phyloP scores from a whole-genome alignment of 345 rosid genomes.

The Murraya koenigii region DNA sequence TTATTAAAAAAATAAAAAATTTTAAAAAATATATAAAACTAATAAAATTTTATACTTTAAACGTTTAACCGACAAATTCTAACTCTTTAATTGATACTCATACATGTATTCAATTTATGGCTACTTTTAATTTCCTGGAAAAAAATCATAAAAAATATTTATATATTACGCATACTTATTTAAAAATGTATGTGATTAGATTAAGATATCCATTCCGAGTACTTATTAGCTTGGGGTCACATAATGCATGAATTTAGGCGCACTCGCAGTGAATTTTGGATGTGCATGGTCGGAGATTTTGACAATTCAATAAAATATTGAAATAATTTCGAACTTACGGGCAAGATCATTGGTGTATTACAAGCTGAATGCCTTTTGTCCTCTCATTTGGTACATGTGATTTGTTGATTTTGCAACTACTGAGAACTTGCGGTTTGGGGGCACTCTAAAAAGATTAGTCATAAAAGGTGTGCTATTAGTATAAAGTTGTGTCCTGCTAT shows the following conservation, averaged over 20 bases:
- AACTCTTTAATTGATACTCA: background rate
- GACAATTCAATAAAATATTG: background rate
- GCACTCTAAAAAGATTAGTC: background rate
- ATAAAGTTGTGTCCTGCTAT: background rate
- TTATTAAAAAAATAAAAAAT: too few species aligned
- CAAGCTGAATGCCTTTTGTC: background rate
- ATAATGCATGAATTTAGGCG: background rate
- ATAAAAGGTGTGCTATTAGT: conserved; percentile 4
- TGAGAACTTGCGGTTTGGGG: background rate
- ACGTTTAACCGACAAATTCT: too few species aligned
- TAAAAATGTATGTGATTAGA: background rate
- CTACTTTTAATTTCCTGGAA: too few species aligned
- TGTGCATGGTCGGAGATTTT: background rate
- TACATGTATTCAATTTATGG: too few species aligned
- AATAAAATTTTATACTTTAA: too few species aligned
- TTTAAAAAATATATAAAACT: too few species aligned
- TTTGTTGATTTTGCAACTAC: background rate
- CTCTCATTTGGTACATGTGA: background rate
- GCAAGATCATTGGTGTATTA: background rate
- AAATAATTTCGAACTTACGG: background rate
- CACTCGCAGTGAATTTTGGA: background rate
- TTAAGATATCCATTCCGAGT: background rate
- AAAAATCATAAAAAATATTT: too few species aligned
- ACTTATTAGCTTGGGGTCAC: background rate
- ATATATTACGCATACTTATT: background rate